phyloP scores from a whole-genome alignment of 1,284 basidiomycete genomes.

The Pholiota adiposa region DNA sequence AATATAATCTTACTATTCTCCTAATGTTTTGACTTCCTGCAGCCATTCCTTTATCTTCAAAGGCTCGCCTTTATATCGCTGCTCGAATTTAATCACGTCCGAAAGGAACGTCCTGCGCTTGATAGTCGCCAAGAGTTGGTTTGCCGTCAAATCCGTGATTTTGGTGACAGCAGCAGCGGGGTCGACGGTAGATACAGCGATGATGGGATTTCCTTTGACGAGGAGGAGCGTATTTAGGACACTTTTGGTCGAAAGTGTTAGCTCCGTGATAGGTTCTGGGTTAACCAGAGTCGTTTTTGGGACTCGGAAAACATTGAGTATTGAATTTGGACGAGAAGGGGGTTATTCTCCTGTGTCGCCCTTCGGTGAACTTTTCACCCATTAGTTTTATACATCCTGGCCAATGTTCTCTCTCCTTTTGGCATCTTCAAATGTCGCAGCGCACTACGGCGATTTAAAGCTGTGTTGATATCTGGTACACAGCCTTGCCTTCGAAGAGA shows the following conservation, averaged over 20 bases:
- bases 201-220: constrained; percentile 18
- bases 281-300: constrained; percentile 24
- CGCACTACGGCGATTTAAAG: neutral
- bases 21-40: constrained; percentile 9
- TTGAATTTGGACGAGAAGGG: neutral
- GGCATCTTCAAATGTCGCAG: neutral
- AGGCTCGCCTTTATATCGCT: constrained; percentile 20
- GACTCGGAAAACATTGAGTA: constrained; percentile 19
- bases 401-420: neutral
- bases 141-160: constrained; percentile 20
- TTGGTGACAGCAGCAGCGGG: constrained; percentile 19
- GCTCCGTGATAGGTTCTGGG: constrained; percentile 4
- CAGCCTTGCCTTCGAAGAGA: neutral
- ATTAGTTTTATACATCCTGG: no score
- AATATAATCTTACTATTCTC: constrained; percentile 11
- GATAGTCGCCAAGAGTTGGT: constrained; percentile 21
- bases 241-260: constrained; percentile 26
- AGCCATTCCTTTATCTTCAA: constrained; percentile 27
- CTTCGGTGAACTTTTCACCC: no score
- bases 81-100: constrained; percentile 26
- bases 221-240: constrained; percentile 24
- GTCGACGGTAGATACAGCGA: constrained; percentile 24
- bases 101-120: constrained; percentile 18
- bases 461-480: neutral
- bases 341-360: no score